Conservation (phyloP, 2,329 filamentous ascomycete species). For the Colletotrichum caudatum region DNA sequence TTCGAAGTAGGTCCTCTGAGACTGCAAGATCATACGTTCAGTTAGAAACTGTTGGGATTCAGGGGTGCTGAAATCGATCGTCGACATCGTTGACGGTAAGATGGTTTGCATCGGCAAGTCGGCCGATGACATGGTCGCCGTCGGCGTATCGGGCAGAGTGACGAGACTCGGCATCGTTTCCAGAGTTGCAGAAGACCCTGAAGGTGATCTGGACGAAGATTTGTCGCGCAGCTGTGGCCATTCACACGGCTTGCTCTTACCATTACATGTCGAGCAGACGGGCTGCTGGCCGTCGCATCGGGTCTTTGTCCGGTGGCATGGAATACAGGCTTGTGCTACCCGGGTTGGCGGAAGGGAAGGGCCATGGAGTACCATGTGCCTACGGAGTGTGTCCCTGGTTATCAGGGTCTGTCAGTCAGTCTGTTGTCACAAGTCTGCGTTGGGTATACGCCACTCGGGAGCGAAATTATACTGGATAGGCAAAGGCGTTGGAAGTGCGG, state of each 20-base stretch:
- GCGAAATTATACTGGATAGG: background rate
- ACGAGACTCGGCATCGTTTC: slow-evolving; percentile 9
- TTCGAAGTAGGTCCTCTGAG: slow-evolving; percentile 28
- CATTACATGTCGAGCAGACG: slow-evolving; percentile 26
- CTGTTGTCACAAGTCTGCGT: background rate
- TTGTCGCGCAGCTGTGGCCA: slow-evolving; percentile 23
- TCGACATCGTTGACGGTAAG: slow-evolving; percentile 1
- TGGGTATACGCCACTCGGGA: background rate
- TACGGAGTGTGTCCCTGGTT: slow-evolving; percentile 34
- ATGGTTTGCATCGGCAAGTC: slow-evolving; percentile 14
- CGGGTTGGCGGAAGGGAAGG: slow-evolving; percentile 33
- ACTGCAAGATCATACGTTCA: slow-evolving; percentile 17
- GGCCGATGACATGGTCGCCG: background rate
- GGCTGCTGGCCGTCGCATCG: slow-evolving; percentile 36
- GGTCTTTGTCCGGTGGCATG: slow-evolving; percentile 35
- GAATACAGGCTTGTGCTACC: slow-evolving; percentile 35
- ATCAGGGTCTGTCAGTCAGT: slow-evolving; percentile 6
- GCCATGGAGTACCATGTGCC: slow-evolving; percentile 36
- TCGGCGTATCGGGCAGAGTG: background rate
- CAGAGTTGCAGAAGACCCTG: slow-evolving; percentile 1
- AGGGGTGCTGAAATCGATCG: slow-evolving; percentile 11
- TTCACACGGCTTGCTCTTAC: slow-evolving; percentile 28
- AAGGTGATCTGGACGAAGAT: background rate
- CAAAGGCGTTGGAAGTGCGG: background rate
- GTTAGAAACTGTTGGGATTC: background rate